These are phyloP conservation scores for Colletotrichum plurivorum DNA, from an alignment of 2,329 filamentous ascomycete genomes.

Conservation along the genomic window DNA sequence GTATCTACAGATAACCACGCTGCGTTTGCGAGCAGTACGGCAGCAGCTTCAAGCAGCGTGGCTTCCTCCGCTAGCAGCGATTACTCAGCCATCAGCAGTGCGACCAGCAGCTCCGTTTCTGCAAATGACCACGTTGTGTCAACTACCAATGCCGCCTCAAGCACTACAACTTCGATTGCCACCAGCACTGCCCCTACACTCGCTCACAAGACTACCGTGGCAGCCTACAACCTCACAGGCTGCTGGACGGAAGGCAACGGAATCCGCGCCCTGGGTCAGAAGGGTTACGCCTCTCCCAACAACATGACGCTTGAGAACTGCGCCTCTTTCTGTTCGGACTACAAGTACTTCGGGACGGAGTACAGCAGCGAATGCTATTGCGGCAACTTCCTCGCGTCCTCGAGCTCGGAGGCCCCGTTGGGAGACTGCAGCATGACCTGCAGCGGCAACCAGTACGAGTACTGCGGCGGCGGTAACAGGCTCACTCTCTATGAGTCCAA, in stretches of 20 bases:
- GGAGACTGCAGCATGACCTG: slow-evolving; percentile 54
- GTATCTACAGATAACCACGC: background rate
- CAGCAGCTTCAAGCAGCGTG: background rate
- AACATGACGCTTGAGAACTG: slow-evolving; percentile 53
- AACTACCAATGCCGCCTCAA: background rate
- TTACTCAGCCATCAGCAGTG: background rate
- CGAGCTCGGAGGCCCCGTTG: slow-evolving; percentile 46
- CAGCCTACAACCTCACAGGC: slow-evolving; percentile 52
- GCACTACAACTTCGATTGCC: slow-evolving; percentile 35
- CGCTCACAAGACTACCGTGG: slow-evolving; percentile 48
- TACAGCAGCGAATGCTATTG: slow-evolving; percentile 58
- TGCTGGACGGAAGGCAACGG: slow-evolving; percentile 57
- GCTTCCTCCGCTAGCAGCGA: background rate
- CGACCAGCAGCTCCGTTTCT: background rate
- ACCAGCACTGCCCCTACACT: slow-evolving; percentile 36
- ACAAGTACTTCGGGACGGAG: slow-evolving; percentile 58
- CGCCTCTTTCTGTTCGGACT: slow-evolving; percentile 52
- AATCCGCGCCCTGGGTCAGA: slow-evolving; percentile 51
- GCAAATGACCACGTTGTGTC: background rate
- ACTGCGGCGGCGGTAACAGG: slow-evolving; percentile 52
- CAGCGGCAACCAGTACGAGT: slow-evolving; percentile 49
- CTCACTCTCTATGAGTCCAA: slow-evolving; percentile 52
- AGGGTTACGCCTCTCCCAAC: slow-evolving; percentile 42
- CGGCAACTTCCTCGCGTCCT: slow-evolving; percentile 48
- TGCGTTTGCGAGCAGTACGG: background rate